Evolutionary conservation across 148 eudicot genomes (phyloP).

Genomic region (Cornus suecica): DNA sequence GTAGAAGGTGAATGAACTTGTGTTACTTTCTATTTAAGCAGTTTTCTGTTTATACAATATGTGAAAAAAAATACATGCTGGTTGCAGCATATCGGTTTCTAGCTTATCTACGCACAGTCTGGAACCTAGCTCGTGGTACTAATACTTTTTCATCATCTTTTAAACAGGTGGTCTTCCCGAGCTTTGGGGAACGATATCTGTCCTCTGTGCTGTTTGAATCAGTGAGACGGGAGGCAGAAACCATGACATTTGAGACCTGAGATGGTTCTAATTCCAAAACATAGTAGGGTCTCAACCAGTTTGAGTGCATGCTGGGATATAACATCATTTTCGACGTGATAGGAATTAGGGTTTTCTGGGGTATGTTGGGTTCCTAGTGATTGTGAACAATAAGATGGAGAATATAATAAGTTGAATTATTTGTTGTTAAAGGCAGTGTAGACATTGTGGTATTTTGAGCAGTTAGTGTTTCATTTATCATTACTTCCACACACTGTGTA

Average conservation of each 20-base stretch:
- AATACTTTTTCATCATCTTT: neutral
- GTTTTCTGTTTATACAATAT: too few relatives aligned
- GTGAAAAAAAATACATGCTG: too few relatives aligned
- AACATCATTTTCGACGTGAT: neutral
- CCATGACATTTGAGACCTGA: conserved; percentile 37
- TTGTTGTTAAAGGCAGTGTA: neutral
- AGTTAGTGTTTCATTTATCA: too few relatives aligned
- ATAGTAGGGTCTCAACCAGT: neutral
- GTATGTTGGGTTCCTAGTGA: neutral
- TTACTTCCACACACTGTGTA: too few relatives aligned
- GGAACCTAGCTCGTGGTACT: neutral
- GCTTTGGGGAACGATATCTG: conserved; percentile 41
- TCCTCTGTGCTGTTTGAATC: conserved; percentile 39
- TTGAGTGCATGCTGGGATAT: neutral
- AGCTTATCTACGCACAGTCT: neutral
- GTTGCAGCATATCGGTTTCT: too few relatives aligned
- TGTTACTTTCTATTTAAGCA: too few relatives aligned
- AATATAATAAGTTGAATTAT: neutral
- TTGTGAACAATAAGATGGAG: neutral
- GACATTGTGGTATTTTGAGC: too few relatives aligned
- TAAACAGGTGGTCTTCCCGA: conserved; percentile 32
- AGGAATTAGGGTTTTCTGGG: neutral
- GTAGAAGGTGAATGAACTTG: too few relatives aligned
- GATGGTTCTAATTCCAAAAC: neutral
- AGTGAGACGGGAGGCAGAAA: conserved; percentile 33